Base-by-base conservation (phyloP, 441 rosid species). In the Theobroma grandiflorum region DNA sequence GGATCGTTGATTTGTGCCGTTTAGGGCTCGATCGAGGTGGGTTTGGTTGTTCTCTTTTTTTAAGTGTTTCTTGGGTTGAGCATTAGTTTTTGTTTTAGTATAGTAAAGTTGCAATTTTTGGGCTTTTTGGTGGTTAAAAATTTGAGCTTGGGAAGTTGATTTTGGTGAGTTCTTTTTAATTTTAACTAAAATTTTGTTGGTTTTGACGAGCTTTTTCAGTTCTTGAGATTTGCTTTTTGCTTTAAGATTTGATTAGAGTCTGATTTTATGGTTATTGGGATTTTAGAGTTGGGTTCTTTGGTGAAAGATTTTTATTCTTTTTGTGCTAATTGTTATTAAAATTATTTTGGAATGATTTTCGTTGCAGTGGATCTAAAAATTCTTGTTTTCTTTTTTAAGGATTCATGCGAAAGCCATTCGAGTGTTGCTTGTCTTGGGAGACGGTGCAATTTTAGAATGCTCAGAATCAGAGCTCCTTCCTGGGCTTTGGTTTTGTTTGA, bases 371-470 rank as follows among this genome's bases (percentile, higher is more conserved):
- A 93, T 92, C 93, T 92, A 80, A 82, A 81, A 74, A 70, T 69
- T 80, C 11, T 80, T 82, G 10, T 78, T 16, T 87, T 70, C 9
- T 84, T 58, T n/a, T 78, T 74, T 90, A 84, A 87, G 66, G 78
- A 85, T 83, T 82, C 77, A 84, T 86, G 87, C 84, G 40, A 80
- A 74, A 81, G 77, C 81, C 37, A 31, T 71, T 76, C 31, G n/a
- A 50, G 73, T 76, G 80, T 82, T 82, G 81, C 78, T 84, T 79
- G 79, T 82, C 33, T 74, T 61, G 55, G 12, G 74, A 76, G 89
- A 72, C 62, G 76, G 78, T 52, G 47, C 79, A 75, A 75, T 80
- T 82, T 81, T 91, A 88, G 93, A 87, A 91, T 93, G 98, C 87
- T 84, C 87, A 84, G 89, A 88, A 83, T 78, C 83, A 82, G 88